Evolutionary conservation across 805 yeast genomes (phyloP).

Genomic region (Hanseniaspora pseudoguilliermondii): DNA sequence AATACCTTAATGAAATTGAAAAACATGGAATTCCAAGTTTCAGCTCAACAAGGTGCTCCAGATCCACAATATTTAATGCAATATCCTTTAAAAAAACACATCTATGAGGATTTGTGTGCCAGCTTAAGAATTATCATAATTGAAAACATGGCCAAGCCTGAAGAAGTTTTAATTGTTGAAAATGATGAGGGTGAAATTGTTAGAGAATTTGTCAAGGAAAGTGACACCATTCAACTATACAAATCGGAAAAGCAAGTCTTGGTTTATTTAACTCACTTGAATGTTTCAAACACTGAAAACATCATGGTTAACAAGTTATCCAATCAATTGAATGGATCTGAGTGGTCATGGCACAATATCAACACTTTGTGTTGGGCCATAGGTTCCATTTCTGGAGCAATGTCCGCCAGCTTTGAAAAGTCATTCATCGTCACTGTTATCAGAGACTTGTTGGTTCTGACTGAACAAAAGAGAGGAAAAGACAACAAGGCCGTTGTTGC

Average conservation of each 20-base stretch:
- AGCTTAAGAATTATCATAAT: conserved; percentile 83
- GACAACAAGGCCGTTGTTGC: conserved; percentile 98
- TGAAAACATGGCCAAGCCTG: conserved; percentile 96
- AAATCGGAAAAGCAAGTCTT: conserved; percentile 91
- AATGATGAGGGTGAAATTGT: conserved; percentile 99
- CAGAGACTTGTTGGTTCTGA: conserved; percentile 77
- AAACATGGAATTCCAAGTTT: conserved; percentile 30
- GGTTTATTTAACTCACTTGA: conserved; percentile 89
- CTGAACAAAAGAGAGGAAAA: conserved; percentile 93
- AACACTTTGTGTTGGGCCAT: conserved; percentile 99
- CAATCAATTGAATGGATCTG: conserved; percentile 86
- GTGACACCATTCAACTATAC: conserved; percentile 91
- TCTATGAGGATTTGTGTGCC: conserved; percentile 65
- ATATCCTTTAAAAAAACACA: conserved; percentile 75
- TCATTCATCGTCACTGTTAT: conserved; percentile 85
- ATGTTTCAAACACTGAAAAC: conserved; percentile 83
- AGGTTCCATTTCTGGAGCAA: conserved; percentile 96
- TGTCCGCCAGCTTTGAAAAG: conserved; percentile 96
- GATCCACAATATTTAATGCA: conserved; percentile 68
- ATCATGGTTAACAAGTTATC: conserved; percentile 88
- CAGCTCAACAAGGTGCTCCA: conserved; percentile 65
- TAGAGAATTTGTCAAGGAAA: conserved; percentile 90
- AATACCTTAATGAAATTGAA: conserved; percentile 62
- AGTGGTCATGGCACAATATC: conserved; percentile 98
- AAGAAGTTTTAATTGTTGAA: conserved; percentile 91